Evolutionary conservation across 805 yeast species (phyloP), one percentile per base, ranked within the genome.

Genomic region (Brettanomyces naardenensis): DNA sequence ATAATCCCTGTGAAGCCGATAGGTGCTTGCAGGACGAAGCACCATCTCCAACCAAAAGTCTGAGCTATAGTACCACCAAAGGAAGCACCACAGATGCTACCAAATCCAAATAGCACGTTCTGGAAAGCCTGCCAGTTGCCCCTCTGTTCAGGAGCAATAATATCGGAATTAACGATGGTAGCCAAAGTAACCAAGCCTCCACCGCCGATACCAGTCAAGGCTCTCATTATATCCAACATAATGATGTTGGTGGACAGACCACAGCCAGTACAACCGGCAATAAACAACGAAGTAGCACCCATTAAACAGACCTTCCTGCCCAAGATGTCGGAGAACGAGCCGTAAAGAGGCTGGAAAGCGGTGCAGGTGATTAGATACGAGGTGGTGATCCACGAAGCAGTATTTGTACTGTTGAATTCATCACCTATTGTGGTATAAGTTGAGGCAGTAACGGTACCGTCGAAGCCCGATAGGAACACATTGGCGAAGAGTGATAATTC

Each of bases 161-260:
- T 64, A 55, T 87, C 95, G 22, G 84, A 74, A 51, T 80, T 71
- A 4, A 87, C 71, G 41, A 86, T 80, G 6, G 94, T 78, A 19
- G 84, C 72, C 47, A 85, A 62, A 0, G 88, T 70, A 38, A 80
- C 75, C 51, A 86, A 71, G 1, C 95, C 95, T 4, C 95, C 90
- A 10, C 90, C 95, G 19, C 95, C 95, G 38, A 82, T 70, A 11
- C 95, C 95, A 22, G 92, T 78, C 35, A 86, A 65, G 42, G 84
- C 78, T 48, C 85, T 64, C 4, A 81, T 80, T 19, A 71, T 43
- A 50, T 71, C 51, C 57, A 75, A 58, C 49, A 58, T 10, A 69
- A 64, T 23, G 49, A 68, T 47, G 60, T 66, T 36, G 55, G 55
- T 17, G 45, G 56, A 70, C 2, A 64, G 29, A 6, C 68, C 68